phyloP scores from a whole-genome alignment of 2,329 filamentous ascomycete species.

The Alternaria longipes region DNA sequence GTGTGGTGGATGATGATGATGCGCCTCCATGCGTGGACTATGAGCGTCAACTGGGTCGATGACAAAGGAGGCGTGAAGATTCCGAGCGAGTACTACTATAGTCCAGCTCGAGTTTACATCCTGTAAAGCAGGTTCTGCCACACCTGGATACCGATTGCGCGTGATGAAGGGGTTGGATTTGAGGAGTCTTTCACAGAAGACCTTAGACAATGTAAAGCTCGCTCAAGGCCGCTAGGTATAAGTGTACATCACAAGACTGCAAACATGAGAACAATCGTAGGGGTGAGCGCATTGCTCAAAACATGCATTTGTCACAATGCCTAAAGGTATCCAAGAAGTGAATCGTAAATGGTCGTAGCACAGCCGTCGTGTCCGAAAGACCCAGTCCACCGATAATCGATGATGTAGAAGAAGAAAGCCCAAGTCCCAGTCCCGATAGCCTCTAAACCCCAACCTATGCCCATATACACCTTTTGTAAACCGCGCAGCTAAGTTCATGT shows the following conservation, averaged over 20 bases:
- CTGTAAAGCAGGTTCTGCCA: background rate
- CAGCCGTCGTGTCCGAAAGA: slow-evolving; percentile 1
- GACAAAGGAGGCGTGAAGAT: background rate
- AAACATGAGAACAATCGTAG: background rate
- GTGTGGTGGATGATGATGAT: background rate
- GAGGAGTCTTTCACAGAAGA: no score
- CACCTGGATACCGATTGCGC: background rate
- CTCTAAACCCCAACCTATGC: background rate
- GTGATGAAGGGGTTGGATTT: no score
- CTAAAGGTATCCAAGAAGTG: slow-evolving; percentile 5
- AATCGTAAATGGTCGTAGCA: slow-evolving; percentile 12
- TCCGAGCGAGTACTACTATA: background rate
- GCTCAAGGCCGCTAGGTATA: no score
- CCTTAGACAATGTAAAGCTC: no score
- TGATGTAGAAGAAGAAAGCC: background rate
- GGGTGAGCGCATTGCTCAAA: background rate
- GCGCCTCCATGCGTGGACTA: background rate
- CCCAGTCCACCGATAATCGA: background rate
- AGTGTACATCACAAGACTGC: background rate
- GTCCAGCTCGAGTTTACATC: background rate
- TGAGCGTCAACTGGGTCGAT: background rate
- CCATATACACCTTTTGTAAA: background rate
- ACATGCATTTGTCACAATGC: slow-evolving; percentile 6
- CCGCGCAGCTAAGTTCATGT: background rate
- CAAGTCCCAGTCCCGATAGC: background rate